Percentiles rank a stretch among this genome's conserved stretches.
Conservation (phyloP, 2,329 filamentous ascomycete genomes). For the Colletotrichum horii region DNA sequence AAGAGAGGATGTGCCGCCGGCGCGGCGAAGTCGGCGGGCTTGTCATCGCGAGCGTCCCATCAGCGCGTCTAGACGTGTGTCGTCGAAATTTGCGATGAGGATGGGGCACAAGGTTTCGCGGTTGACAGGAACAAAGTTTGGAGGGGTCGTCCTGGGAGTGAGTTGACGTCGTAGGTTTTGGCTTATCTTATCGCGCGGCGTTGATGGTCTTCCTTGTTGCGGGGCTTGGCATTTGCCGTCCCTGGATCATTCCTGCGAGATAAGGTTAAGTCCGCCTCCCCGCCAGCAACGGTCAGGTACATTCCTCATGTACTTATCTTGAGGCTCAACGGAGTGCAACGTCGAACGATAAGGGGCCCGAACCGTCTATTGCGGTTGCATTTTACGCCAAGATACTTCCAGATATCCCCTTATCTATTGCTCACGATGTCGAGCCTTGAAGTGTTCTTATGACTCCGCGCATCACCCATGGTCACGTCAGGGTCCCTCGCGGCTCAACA, state of each 20-base stretch:
- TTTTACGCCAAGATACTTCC: not conserved
- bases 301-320: not conserved
- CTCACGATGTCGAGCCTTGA: not conserved
- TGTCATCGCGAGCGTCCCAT: constrained; percentile 37
- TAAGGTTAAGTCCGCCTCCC: constrained; percentile 8
- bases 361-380: not conserved
- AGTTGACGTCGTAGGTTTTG: constrained; percentile 15
- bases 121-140: not conserved
- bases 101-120: not conserved
- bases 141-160: constrained; percentile 4
- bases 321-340: constrained; percentile 11
- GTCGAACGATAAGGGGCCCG: not conserved
- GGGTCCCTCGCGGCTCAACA: too few species aligned
- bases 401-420: not conserved
- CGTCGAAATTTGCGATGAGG: not conserved
- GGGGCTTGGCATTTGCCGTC: constrained; percentile 11
- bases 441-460: not conserved
- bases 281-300: not conserved
- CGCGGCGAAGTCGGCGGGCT: constrained; percentile 37
- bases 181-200: constrained; percentile 21
- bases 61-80: not conserved
- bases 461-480: not conserved
- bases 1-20: constrained; percentile 55
- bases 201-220: constrained; percentile 1
- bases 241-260: constrained; percentile 7